These are phyloP conservation scores for Heterobasidion occidentale DNA, from an alignment of 1,284 basidiomycete species.

Conservation along the genomic window DNA sequence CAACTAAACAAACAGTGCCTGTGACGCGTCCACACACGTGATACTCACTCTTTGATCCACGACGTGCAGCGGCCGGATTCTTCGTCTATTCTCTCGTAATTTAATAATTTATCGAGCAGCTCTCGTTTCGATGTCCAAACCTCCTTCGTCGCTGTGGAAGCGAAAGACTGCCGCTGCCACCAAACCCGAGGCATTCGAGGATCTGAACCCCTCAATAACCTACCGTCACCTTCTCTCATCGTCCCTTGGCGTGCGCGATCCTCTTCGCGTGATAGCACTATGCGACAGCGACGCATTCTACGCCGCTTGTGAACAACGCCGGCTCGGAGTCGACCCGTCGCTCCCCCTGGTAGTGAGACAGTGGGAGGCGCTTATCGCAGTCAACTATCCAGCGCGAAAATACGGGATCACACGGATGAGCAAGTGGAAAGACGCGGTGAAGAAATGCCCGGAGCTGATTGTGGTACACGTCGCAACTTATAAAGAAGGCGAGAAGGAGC, in stretches of 20 bases:
- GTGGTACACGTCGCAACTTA: constrained; percentile 95
- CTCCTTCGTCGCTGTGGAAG: constrained; percentile 5
- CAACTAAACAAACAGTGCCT: too few species aligned
- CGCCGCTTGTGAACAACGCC: constrained; percentile 84
- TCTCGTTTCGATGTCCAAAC: background rate
- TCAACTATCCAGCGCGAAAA: constrained; percentile 91
- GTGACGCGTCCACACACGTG: too few species aligned
- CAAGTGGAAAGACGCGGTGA: constrained; percentile 73
- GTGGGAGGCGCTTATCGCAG: constrained; percentile 88
- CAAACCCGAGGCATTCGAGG: constrained; percentile 28
- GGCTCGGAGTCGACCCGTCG: constrained; percentile 66
- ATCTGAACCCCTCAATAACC: constrained; percentile 59
- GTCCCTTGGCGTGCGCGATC: constrained; percentile 59
- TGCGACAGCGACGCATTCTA: constrained; percentile 95
- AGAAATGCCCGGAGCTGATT: constrained; percentile 78
- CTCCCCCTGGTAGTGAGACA: constrained; percentile 88
- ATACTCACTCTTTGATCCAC: too few species aligned
- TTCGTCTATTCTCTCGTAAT: too few species aligned
- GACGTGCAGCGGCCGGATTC: too few species aligned
- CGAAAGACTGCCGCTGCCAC: constrained; percentile 5
- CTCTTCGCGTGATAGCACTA: constrained; percentile 75
- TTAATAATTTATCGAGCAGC: background rate
- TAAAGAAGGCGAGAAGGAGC: constrained; percentile 81
- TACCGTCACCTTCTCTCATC: constrained; percentile 65
- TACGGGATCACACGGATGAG: constrained; percentile 85